Conservation (phyloP, 225 moss, liverwort and hornwort species). For the Pseudisothecium myosuroides region DNA sequence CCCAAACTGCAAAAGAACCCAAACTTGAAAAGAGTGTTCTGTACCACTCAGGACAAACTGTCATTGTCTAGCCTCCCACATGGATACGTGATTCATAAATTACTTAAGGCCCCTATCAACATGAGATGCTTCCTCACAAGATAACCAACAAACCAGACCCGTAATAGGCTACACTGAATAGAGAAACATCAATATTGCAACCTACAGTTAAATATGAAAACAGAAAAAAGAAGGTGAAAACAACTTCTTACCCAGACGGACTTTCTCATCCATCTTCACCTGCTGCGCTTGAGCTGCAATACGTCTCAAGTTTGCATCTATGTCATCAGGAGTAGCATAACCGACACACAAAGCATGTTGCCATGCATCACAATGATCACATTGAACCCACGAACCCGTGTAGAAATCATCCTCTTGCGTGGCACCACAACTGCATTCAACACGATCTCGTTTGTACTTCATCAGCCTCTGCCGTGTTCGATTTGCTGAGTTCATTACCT, state of each 20-base stretch:
- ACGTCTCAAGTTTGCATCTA: constrained; percentile 38
- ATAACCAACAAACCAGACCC: not conserved
- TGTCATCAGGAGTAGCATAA: constrained; percentile 22
- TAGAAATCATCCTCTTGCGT: constrained; percentile 52
- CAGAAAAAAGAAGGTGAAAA: not conserved
- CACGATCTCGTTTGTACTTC: constrained; percentile 47
- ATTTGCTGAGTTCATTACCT: constrained; percentile 38
- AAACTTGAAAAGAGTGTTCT: not conserved
- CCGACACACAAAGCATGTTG: constrained; percentile 90
- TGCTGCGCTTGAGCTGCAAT: constrained; percentile 51
- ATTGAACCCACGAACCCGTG: constrained; percentile 67
- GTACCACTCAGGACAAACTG: not conserved
- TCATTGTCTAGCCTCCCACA: not conserved
- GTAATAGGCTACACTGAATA: not conserved
- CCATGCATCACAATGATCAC: constrained; percentile 96
- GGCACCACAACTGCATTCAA: constrained; percentile 89
- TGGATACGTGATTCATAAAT: not conserved
- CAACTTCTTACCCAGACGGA: constrained; percentile 27
- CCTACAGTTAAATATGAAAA: not conserved
- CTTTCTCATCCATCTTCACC: constrained; percentile 33
- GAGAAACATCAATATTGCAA: not conserved
- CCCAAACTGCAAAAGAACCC: not conserved
- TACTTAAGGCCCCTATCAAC: not conserved
- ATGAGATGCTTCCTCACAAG: not conserved
- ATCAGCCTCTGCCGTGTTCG: constrained; percentile 20